Evolutionary conservation across 345 rosid genomes (phyloP).

Genomic region (Populus pruinosa): DNA sequence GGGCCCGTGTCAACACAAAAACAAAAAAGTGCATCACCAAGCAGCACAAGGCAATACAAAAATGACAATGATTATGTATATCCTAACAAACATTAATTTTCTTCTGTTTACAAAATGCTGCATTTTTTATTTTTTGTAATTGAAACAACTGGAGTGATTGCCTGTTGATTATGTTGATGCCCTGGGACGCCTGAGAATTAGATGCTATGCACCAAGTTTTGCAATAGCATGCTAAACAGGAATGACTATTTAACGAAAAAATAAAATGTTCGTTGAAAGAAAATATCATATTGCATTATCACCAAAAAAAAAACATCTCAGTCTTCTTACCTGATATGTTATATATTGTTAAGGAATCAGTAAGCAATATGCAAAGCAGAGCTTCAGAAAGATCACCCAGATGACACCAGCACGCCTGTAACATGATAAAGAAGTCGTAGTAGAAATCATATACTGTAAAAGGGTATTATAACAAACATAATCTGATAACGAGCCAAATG

Average conservation of each 20-base stretch:
- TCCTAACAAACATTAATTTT: too few species aligned
- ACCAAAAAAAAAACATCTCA: neutral
- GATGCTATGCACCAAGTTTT: too few species aligned
- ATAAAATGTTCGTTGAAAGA: neutral
- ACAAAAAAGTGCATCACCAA: too few species aligned
- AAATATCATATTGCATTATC: neutral
- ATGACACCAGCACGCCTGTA: conserved; percentile 89
- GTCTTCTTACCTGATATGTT: conserved; percentile 61
- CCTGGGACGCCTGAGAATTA: too few species aligned
- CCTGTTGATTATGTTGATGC: too few species aligned
- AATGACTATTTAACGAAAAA: neutral
- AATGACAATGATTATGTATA: too few species aligned
- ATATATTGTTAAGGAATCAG: conserved; percentile 65
- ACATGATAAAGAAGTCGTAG: neutral
- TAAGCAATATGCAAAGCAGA: conserved; percentile 69
- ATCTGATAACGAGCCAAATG: neutral
- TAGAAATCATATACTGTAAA: neutral
- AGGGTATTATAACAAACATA: neutral
- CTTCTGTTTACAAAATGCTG: too few species aligned
- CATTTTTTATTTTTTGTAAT: too few species aligned
- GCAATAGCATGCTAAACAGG: neutral
- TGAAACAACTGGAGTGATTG: too few species aligned
- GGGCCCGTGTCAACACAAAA: too few species aligned
- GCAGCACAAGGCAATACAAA: too few species aligned
- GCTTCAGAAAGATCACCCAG: conserved; percentile 59